A percentile compares a stretch with the other conserved stretches of the same genome.
Conservation (phyloP, 495 filamentous ascomycete species). For the Aspergillus carlsbadensis region DNA sequence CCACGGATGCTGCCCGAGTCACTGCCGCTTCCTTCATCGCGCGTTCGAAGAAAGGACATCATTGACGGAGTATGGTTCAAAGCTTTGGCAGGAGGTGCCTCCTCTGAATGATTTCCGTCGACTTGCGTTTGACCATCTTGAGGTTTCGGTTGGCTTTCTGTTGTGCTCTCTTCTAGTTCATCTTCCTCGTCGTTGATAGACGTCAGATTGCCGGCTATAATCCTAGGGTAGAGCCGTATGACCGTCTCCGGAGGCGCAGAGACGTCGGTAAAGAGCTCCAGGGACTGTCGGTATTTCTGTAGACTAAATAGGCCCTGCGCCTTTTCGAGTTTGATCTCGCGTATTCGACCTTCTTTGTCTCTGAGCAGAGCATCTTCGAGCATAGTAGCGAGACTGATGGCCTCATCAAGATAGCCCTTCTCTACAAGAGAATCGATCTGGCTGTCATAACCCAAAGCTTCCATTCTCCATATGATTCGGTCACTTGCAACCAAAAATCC, state of each 20-base stretch:
- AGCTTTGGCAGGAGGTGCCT: conserved; percentile 15
- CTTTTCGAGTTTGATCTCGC: conserved; percentile 86
- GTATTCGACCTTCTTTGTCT: conserved; percentile 75
- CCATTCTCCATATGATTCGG: conserved; percentile 92
- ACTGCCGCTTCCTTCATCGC: conserved; percentile 42
- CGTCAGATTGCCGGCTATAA: conserved; percentile 81
- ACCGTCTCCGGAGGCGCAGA: conserved; percentile 87
- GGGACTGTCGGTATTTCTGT: conserved; percentile 80
- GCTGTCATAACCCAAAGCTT: conserved; percentile 84
- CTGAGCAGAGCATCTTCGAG: conserved; percentile 88
- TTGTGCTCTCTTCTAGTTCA: conserved; percentile 43
- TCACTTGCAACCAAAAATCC: conserved; percentile 90
- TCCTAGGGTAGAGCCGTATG: conserved; percentile 76
- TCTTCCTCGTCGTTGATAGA: conserved; percentile 49
- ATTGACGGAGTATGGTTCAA: conserved; percentile 54
- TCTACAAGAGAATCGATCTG: conserved; percentile 85
- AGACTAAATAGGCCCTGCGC: conserved; percentile 80
- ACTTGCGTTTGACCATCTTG: conserved; percentile 25
- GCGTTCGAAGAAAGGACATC: conserved; percentile 50
- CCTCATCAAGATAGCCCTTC: conserved; percentile 80
- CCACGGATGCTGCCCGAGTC: conserved; percentile 49
- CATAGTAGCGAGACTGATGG: conserved; percentile 82
- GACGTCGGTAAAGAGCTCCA: conserved; percentile 88
- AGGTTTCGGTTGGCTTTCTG: conserved; percentile 21
- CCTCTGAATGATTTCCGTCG: conserved; percentile 29